These are phyloP conservation scores for Globisporangium cystogenes DNA, from an alignment of 352 stramenopile species.

Conservation along the genomic window DNA sequence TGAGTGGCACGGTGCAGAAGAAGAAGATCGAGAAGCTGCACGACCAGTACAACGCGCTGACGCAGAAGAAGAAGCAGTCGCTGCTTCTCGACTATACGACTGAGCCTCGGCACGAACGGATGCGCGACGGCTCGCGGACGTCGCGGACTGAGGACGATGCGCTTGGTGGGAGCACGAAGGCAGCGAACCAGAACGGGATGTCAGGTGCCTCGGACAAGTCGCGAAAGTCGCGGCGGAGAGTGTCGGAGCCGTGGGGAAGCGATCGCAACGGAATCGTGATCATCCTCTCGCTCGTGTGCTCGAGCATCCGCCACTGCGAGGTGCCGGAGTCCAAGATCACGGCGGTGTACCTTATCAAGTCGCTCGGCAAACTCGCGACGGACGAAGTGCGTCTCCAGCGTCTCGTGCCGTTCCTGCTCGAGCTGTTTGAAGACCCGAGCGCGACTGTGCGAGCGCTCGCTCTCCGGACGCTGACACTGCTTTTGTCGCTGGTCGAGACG, in stretches of 20 bases:
- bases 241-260: conserved; percentile 21
- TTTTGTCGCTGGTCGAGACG: conserved; percentile 87
- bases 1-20: conserved; percentile 69
- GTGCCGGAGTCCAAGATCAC: conserved; percentile 86
- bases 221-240: conserved; percentile 8
- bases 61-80: conserved; percentile 70
- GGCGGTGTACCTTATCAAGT: conserved; percentile 89
- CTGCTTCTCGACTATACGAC: conserved; percentile 53
- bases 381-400: conserved; percentile 94
- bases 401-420: conserved; percentile 91
- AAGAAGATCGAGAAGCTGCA: conserved; percentile 83
- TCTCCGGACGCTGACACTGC: conserved; percentile 86
- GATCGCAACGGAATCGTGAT: conserved; percentile 85
- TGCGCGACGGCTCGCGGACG: not conserved
- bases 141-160: conserved; percentile 2
- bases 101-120: conserved; percentile 19
- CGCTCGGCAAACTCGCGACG: conserved; percentile 82
- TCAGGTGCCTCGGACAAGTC: conserved; percentile 11
- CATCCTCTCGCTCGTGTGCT: conserved; percentile 81
- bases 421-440: conserved; percentile 91
- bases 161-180: not conserved
- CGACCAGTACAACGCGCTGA: conserved; percentile 75
- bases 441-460: conserved; percentile 87
- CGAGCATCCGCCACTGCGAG: conserved; percentile 78
- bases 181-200: not conserved